phyloP scores from a whole-genome alignment of 345 rosid species.

The Eutrema yunnanense region DNA sequence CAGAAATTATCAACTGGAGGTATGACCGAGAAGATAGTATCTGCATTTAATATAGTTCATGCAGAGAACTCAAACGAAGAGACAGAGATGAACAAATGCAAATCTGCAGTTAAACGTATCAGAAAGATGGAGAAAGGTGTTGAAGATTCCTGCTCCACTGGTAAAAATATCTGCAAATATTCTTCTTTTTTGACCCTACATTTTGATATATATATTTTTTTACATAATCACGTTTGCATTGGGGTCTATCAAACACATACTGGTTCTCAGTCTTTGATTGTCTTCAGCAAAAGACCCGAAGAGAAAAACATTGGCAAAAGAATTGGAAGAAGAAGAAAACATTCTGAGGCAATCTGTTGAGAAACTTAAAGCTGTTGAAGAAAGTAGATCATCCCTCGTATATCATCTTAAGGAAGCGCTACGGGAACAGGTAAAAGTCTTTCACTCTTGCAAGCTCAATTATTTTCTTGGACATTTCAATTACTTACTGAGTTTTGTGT shows the following conservation, averaged over 20 bases:
- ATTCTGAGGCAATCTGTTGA: constrained; percentile 56
- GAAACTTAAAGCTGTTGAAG: constrained; percentile 71
- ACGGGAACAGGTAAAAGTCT: constrained; percentile 52
- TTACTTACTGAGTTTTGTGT: neutral
- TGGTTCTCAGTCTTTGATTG: neutral
- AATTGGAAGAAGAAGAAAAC: constrained; percentile 66
- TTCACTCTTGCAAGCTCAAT: neutral
- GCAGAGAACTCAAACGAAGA: constrained; percentile 66
- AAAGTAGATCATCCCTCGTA: constrained; percentile 55
- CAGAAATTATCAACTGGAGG: constrained; percentile 75
- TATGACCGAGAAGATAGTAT: constrained; percentile 75
- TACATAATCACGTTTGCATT: too few relatives aligned
- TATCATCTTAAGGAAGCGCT: constrained; percentile 74
- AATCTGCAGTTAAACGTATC: constrained; percentile 50
- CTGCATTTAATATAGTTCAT: constrained; percentile 57
- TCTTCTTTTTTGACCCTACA: neutral
- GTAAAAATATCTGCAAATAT: constrained; percentile 28
- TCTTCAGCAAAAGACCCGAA: constrained; percentile 53
- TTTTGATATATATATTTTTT: neutral
- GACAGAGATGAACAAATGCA: constrained; percentile 63
- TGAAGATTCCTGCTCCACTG: constrained; percentile 45
- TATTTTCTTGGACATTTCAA: neutral
- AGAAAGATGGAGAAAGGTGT: constrained; percentile 77
- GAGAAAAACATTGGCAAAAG: constrained; percentile 52
- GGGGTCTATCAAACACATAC: neutral